A percentile compares a stretch with the other conserved stretches of the same genome.
Evolutionary conservation across 495 filamentous ascomycete genomes (phyloP).

Genomic region (Lindgomyces ingoldianus): DNA sequence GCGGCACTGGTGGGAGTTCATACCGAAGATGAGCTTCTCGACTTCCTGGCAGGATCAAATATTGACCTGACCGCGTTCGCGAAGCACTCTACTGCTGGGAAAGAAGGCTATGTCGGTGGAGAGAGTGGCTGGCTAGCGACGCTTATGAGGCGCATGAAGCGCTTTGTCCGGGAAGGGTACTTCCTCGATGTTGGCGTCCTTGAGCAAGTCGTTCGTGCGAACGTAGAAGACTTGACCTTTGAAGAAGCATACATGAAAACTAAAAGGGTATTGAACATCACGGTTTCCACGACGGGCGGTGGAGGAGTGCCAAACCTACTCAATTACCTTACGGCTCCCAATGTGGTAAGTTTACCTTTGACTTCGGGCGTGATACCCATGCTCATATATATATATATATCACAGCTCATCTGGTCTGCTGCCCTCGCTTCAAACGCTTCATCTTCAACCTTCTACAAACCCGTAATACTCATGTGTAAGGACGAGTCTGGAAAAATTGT

Average conservation of each 20-base stretch:
- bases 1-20: conserved; percentile 88
- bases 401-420: conserved; percentile 84
- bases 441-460: conserved; percentile 61
- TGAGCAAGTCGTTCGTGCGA: conserved; percentile 80
- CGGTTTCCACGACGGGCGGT: conserved; percentile 70
- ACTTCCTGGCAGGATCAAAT: conserved; percentile 71
- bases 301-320: conserved; percentile 81
- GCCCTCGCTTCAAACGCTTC: conserved; percentile 90
- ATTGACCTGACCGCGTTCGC: conserved; percentile 85
- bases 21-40: conserved; percentile 80
- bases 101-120: conserved; percentile 29
- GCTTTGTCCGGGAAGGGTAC: conserved; percentile 74
- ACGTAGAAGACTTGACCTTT: conserved; percentile 88
- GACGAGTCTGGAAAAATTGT: conserved; percentile 73
- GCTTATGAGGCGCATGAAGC: conserved; percentile 58
- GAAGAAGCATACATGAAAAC: conserved; percentile 89
- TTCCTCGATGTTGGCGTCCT: conserved; percentile 80
- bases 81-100: conserved; percentile 10
- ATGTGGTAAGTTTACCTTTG: conserved; percentile 69
- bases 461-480: conserved; percentile 78
- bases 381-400: conserved; percentile 8
- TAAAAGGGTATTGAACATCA: conserved; percentile 89
- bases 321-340: conserved; percentile 92
- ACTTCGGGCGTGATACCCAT: neutral
- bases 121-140: conserved; percentile 56